A percentile compares a stretch with the other conserved stretches of the same genome.
These are phyloP conservation scores for Pseudomonodictys pantanalensis DNA, from an alignment of 495 filamentous ascomycete species.

Conservation along the genomic window DNA sequence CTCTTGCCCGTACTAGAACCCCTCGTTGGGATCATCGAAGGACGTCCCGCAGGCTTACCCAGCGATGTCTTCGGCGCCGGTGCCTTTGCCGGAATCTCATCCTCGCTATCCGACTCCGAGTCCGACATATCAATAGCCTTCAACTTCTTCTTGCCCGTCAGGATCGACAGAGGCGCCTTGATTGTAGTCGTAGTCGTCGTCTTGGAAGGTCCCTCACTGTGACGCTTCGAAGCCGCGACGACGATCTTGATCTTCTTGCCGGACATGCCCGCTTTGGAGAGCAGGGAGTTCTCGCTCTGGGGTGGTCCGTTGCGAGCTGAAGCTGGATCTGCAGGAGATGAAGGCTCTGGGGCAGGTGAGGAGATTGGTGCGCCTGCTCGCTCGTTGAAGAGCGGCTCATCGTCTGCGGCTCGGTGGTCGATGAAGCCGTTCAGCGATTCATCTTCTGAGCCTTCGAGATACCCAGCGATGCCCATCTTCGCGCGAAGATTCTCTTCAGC, in stretches of 20 bases:
- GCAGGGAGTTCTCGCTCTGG: conserved; percentile 5
- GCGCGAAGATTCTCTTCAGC: conserved; percentile 33
- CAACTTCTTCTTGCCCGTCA: background rate
- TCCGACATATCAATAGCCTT: conserved; percentile 11
- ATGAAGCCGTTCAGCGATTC: conserved; percentile 19
- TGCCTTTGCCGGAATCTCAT: conserved; percentile 24
- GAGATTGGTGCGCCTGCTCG: background rate
- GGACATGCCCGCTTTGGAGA: conserved; percentile 8
- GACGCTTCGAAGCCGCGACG: background rate
- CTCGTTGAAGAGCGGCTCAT: conserved; percentile 9
- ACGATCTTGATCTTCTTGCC: conserved; percentile 24
- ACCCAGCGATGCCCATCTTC: conserved; percentile 14
- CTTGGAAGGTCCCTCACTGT: background rate
- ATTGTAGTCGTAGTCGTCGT: conserved; percentile 3
- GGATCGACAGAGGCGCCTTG: background rate
- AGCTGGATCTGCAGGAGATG: background rate
- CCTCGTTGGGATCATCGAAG: background rate
- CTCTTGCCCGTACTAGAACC: conserved; percentile 9
- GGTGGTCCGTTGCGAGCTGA: too few relatives aligned
- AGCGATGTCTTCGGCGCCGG: conserved; percentile 2
- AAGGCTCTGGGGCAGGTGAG: background rate
- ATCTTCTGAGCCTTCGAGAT: conserved; percentile 16
- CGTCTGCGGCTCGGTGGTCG: conserved; percentile 19
- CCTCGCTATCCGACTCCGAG: conserved; percentile 11
- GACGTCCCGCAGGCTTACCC: background rate